These are phyloP conservation scores for Aureobasidium mangrovei DNA, from an alignment of 2,329 filamentous ascomycete genomes.

Conservation along the genomic window DNA sequence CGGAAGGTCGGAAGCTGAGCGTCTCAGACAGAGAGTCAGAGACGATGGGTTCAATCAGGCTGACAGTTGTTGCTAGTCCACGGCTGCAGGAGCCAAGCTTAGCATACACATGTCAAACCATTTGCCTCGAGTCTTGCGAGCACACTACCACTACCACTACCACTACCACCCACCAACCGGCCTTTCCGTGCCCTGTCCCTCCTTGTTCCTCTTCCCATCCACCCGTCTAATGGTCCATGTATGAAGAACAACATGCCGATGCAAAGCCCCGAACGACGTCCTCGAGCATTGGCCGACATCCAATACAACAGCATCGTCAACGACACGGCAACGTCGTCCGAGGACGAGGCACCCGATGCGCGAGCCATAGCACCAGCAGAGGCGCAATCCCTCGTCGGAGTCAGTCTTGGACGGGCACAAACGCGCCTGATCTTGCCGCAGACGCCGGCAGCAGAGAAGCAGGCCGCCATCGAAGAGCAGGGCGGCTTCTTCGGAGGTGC, in stretches of 20 bases:
- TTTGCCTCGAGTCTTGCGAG: background rate
- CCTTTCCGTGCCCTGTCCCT: background rate
- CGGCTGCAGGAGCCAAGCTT: background rate
- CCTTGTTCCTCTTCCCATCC: background rate
- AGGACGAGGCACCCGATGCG: constrained; percentile 29
- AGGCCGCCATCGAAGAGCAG: constrained; percentile 43
- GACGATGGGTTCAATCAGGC: background rate
- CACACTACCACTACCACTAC: no score
- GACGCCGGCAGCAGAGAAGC: constrained; percentile 52
- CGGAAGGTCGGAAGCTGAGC: background rate
- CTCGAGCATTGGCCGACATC: constrained; percentile 34
- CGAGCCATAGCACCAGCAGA: constrained; percentile 29
- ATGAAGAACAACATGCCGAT: background rate
- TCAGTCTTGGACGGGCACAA: constrained; percentile 51
- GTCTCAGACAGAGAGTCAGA: no score
- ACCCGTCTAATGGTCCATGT: background rate
- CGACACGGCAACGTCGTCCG: constrained; percentile 34
- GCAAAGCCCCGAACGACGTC: constrained; percentile 1
- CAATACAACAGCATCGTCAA: constrained; percentile 33
- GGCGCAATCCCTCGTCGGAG: constrained; percentile 42
- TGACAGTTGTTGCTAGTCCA: background rate
- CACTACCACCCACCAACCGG: no score
- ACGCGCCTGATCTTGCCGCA: constrained; percentile 47
- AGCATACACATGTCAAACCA: background rate
- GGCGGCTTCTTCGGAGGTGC: constrained; percentile 39